phyloP scores from a whole-genome alignment of 1,284 basidiomycete genomes.

The Neonothopanus nambi region DNA sequence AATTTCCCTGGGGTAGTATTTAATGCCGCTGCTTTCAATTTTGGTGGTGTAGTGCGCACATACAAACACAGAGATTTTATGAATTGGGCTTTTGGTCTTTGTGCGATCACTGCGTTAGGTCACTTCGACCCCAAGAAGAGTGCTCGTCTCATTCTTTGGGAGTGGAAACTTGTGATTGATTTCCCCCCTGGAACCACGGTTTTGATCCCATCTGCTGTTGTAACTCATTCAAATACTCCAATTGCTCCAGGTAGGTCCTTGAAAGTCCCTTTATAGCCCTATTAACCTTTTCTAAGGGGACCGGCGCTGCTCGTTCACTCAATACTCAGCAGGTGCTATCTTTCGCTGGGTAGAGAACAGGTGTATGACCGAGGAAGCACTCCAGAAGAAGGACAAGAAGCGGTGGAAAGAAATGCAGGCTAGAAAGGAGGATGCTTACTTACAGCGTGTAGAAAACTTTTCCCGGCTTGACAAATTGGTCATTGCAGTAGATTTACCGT shows the following conservation, averaged over 20 bases:
- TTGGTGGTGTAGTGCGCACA: constrained; percentile 3
- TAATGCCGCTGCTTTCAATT: constrained; percentile 3
- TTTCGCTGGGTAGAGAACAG: constrained; percentile 4
- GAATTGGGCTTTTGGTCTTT: constrained; percentile 6
- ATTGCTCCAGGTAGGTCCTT: neutral
- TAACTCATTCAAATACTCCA: constrained; percentile 3
- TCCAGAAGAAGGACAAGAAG: neutral
- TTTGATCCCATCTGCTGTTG: constrained; percentile 5
- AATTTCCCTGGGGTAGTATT: neutral
- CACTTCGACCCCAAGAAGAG: neutral
- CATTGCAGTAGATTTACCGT: no score
- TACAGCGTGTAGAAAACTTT: neutral
- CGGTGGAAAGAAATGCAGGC: neutral
- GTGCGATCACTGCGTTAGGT: constrained; percentile 8
- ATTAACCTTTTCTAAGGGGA: no score
- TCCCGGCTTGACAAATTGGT: neutral
- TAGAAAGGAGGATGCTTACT: neutral
- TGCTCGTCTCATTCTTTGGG: no score
- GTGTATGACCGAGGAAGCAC: neutral
- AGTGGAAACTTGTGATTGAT: no score
- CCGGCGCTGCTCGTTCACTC: neutral
- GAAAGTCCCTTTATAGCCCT: no score
- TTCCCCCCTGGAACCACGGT: constrained; percentile 5
- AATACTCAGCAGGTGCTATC: constrained; percentile 3
- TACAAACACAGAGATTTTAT: constrained; percentile 5